Base-by-base conservation (phyloP, 208 protist genomes). In the Vickermania ingenoplastis region DNA sequence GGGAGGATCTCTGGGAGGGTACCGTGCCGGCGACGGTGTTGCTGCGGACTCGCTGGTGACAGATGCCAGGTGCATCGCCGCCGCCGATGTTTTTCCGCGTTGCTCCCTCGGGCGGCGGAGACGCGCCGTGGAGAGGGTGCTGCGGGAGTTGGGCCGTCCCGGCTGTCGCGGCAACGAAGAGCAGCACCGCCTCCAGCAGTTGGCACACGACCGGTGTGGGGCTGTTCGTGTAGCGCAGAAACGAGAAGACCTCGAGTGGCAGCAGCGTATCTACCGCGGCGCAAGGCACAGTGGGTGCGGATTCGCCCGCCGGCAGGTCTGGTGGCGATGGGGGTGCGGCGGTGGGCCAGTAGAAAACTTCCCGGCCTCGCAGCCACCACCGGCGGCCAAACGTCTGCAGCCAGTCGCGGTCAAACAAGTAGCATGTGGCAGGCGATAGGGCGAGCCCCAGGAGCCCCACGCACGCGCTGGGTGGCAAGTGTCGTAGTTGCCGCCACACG, bases 221-320 rank as follows among this genome's bases (percentile, higher is more conserved):
- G 53, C 86, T 80, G 68, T 87, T 91, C 28, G 78, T 64, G 61
- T 89, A 85, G 21, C 86, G 83, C 41, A 91, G 64, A 59, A 91
- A 94, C 30, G 66, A 69, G 58, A 82, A 90, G 36, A 71, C 59
- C 65, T 90, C 82, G 11, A 69, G 59, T 2, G 63, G 54, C 21
- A 93, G 67, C 3, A 65, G 3, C 17, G 41, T 27, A 5, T 26
- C 7, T 5, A 5, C 11, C 5, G 5, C 7, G 22, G 5, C 23
- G 21, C 22, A 26, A 5, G 13, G 50, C 50, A 25, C 50, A 21
- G 5, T 13, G n/a, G 50, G 5, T 11, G 50, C 7, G n/a, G 50
- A 13, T 7, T 54, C 24, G n/a, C 11, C 22, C 50, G 24, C 13
- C 7, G 36, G 17, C 17, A 17, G 36, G 7, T n/a, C 36, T 48